These are phyloP conservation scores for Agapanthus africanus DNA, from an alignment of 106 monocot species.

Conservation along the genomic window DNA sequence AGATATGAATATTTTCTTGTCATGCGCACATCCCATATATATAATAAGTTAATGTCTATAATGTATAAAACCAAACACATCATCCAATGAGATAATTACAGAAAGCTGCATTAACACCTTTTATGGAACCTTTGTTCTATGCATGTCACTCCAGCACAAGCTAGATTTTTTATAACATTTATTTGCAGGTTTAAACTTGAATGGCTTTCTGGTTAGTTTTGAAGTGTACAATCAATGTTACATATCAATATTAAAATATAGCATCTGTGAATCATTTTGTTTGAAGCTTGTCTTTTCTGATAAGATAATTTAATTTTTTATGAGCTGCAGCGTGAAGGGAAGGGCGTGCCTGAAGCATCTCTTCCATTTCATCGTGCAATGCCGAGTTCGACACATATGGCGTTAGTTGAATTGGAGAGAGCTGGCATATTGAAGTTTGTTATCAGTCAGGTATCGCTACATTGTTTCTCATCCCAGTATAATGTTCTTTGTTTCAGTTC, in stretches of 20 bases:
- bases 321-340: slow-evolving; percentile 57
- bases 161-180: no score
- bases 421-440: slow-evolving; percentile 85
- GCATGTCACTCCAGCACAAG: no score
- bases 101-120: neutral
- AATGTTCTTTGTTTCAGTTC: neutral
- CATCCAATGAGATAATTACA: neutral
- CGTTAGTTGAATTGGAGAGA: slow-evolving; percentile 91
- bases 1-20: neutral
- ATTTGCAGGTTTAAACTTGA: neutral
- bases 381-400: slow-evolving; percentile 98
- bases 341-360: slow-evolving; percentile 80
- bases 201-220: neutral
- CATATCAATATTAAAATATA: neutral
- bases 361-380: slow-evolving; percentile 87
- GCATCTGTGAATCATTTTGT: neutral
- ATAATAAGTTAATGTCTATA: no score
- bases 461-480: neutral
- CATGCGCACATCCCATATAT: no score
- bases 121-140: neutral
- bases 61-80: neutral
- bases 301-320: slow-evolving; percentile 8
- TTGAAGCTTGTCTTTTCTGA: neutral
- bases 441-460: slow-evolving; percentile 94
- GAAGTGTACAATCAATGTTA: neutral